phyloP scores from a whole-genome alignment of 179 eudicot species.

The Spergularia azorica region DNA sequence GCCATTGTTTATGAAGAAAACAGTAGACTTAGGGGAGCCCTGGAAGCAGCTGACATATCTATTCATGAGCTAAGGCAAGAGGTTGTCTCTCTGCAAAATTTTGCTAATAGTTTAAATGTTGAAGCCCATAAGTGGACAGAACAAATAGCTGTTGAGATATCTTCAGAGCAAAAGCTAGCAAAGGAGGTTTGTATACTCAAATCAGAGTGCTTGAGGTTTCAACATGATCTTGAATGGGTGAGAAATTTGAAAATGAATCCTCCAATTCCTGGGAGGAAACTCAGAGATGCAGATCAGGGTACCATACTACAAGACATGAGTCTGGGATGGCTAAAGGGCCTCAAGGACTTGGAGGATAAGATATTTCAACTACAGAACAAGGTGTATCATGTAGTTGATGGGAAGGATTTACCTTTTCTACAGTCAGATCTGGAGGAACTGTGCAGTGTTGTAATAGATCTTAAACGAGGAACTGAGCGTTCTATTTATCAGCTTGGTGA shows the following conservation, averaged over 20 bases:
- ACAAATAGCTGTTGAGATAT: conserved; percentile 60
- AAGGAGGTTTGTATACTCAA: conserved; percentile 68
- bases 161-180: conserved; percentile 58
- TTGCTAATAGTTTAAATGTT: conserved; percentile 61
- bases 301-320: conserved; percentile 35
- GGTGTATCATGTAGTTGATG: conserved; percentile 46
- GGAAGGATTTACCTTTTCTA: conserved; percentile 52
- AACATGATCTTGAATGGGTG: conserved; percentile 62
- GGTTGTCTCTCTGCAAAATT: conserved; percentile 58
- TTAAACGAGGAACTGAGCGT: conserved; percentile 50
- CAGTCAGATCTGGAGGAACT: conserved; percentile 65
- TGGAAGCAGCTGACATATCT: conserved; percentile 73
- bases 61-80: conserved; percentile 72
- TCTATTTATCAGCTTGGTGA: conserved; percentile 28
- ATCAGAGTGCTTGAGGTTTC: conserved; percentile 71
- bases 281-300: conserved; percentile 19
- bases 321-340: conserved; percentile 48
- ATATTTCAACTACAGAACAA: conserved; percentile 67
- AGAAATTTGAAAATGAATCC: conserved; percentile 48
- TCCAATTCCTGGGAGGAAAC: conserved; percentile 34
- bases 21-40: conserved; percentile 55
- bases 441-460: conserved; percentile 46
- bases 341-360: conserved; percentile 55
- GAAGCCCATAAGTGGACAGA: conserved; percentile 67
- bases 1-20: conserved; percentile 70